A percentile compares a stretch with the other conserved stretches of the same genome.
Evolutionary conservation across 306 rosid species (phyloP).

Genomic region (Ormosia semicastrata): DNA sequence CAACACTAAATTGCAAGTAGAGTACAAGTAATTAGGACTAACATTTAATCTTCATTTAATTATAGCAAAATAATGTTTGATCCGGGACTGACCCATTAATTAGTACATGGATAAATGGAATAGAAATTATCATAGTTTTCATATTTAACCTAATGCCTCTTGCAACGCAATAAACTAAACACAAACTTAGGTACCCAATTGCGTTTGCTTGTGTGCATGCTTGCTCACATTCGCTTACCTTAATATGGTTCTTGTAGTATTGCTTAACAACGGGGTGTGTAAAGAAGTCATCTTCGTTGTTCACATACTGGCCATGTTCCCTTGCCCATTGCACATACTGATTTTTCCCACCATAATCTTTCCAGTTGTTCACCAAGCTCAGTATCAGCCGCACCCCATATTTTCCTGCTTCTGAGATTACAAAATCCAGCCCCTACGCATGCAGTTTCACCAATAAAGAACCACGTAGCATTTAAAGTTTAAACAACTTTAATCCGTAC

Average conservation of each 20-base stretch:
- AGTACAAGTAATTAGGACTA: too few relatives aligned
- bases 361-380: slow-evolving; percentile 43
- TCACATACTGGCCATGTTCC: slow-evolving; percentile 14
- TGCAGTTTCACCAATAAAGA: not conserved
- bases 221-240: slow-evolving; percentile 13
- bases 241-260: slow-evolving; percentile 39
- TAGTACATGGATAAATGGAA: too few relatives aligned
- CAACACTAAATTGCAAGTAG: too few relatives aligned
- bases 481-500: not conserved
- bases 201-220: not conserved
- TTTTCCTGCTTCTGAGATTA: slow-evolving; percentile 39
- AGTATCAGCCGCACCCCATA: slow-evolving; percentile 35
- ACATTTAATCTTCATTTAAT: too few relatives aligned
- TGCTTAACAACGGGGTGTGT: slow-evolving; percentile 29
- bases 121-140: too few relatives aligned
- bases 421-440: slow-evolving; percentile 39
- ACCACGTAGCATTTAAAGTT: not conserved
- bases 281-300: slow-evolving; percentile 40
- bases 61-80: too few relatives aligned
- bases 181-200: not conserved
- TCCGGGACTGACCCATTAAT: too few relatives aligned
- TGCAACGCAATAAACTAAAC: not conserved
- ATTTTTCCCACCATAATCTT: slow-evolving; percentile 37
- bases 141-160: not conserved
- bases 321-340: slow-evolving; percentile 43